Evolutionary conservation across 192 early-diverging fungal genomes (phyloP), one percentile per base, ranked within the genome.

Genomic region (Podila epicladia): DNA sequence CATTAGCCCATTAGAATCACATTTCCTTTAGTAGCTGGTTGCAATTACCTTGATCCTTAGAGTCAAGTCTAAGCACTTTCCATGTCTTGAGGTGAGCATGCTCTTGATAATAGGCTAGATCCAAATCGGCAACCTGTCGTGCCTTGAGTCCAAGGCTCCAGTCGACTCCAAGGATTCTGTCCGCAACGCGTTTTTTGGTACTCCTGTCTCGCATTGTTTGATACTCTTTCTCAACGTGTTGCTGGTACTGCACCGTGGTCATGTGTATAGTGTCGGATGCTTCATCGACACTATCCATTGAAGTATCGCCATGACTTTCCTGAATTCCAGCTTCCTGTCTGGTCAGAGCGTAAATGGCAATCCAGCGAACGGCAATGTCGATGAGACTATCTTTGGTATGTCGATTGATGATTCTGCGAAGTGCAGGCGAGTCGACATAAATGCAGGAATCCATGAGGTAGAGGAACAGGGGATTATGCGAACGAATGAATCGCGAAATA

Each of bases 381-480:
- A 86, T 71, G 20, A 86, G 69, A 2, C 74, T 61, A 17, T 79
- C 78, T 49, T 84, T 86, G 24, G 71, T 68, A 64, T 86, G 85
- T 35, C 65, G 66, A 65, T 78, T 82, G 45, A 79, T 32, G 20
- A 78, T 45, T 22, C 79, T 70, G n/a, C 85, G 73, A 13, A 86
- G 62, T 20, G 83, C 65, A 19, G 64, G 26, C 49, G 77, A 60
- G 35, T 80, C 77, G n/a, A 61, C 58, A 31, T 64, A 80, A 17
- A 69, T 20, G 5, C 3, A 22, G 4, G 32, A 17, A 4, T 72
- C 76, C 70, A 79, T 79, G 32, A 22, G 15, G 41, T 3, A 45
- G 15, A 45, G 41, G 2, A 45, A 45, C 13, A 45, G 4, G 1
- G 0, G 41, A 45, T 41, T 41, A 13, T 0, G 0, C 38, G 38